phyloP scores from a whole-genome alignment of 345 rosid genomes.

The Pugionium cornutum region DNA sequence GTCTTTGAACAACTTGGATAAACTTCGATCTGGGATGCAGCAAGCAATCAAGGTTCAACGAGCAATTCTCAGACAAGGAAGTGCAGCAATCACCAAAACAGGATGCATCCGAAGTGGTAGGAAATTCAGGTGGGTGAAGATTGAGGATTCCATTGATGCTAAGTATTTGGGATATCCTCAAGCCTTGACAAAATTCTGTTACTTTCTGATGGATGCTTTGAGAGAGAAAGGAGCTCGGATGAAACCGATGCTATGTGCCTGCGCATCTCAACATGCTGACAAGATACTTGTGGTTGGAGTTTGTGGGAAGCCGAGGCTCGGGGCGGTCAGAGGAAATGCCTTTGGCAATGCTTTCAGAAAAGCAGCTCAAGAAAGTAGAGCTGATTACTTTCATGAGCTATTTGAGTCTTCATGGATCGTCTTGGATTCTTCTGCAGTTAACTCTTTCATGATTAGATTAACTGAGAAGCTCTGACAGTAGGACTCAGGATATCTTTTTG shows the following conservation, averaged over 20 bases:
- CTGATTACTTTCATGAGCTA: constrained; percentile 87
- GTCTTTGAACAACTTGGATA: constrained; percentile 73
- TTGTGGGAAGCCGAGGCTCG: constrained; percentile 89
- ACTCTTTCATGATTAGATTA: constrained; percentile 83
- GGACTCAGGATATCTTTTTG: background rate
- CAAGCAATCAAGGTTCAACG: constrained; percentile 91
- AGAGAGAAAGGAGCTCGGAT: constrained; percentile 88
- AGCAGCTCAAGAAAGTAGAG: constrained; percentile 79
- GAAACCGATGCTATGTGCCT: constrained; percentile 93
- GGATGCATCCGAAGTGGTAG: constrained; percentile 88
- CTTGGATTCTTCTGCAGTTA: constrained; percentile 69
- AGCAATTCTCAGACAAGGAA: constrained; percentile 93
- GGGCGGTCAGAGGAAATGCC: constrained; percentile 88
- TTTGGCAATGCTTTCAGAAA: constrained; percentile 86
- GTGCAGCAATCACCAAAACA: constrained; percentile 77
- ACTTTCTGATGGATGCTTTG: constrained; percentile 95
- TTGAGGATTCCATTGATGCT: constrained; percentile 75
- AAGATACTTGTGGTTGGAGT: constrained; percentile 91
- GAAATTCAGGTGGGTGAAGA: constrained; percentile 95
- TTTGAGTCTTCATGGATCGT: constrained; percentile 98
- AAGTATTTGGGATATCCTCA: constrained; percentile 88
- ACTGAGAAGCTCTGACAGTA: constrained; percentile 71
- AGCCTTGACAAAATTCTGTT: constrained; percentile 91
- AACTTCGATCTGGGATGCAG: constrained; percentile 80
- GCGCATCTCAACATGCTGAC: constrained; percentile 59